Evolutionary conservation across 1,284 basidiomycete genomes (phyloP).

Genomic region (Leccinum idahoense): DNA sequence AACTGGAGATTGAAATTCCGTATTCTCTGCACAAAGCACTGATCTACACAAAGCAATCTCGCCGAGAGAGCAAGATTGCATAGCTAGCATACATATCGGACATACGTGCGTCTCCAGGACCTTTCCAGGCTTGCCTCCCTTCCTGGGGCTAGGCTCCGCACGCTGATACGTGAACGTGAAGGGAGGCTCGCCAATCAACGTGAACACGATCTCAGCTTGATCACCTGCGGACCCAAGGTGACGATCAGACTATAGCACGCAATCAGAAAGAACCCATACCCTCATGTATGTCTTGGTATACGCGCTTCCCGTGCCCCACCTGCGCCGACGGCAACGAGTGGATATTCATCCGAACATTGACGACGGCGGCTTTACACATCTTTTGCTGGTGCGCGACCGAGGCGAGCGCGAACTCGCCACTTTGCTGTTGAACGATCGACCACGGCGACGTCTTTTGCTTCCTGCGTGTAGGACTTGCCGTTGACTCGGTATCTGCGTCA

Average conservation of each 20-base stretch:
- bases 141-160: slow-evolving; percentile 60
- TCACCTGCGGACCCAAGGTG: slow-evolving; percentile 48
- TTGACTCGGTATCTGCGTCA: slow-evolving; percentile 72
- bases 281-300: slow-evolving; percentile 85
- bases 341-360: slow-evolving; percentile 73
- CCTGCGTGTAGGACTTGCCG: slow-evolving; percentile 69
- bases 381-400: slow-evolving; percentile 90
- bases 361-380: slow-evolving; percentile 77
- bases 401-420: slow-evolving; percentile 78
- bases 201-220: slow-evolving; percentile 90
- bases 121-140: slow-evolving; percentile 60
- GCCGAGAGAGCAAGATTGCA: too few species aligned
- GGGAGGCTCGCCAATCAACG: slow-evolving; percentile 84
- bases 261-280: slow-evolving; percentile 36
- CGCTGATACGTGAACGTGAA: slow-evolving; percentile 95
- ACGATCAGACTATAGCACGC: background rate
- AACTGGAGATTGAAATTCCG: too few species aligned
- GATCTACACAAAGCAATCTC: too few species aligned
- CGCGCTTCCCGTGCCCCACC: slow-evolving; percentile 79
- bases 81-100: too few species aligned
- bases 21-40: too few species aligned
- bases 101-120: slow-evolving; percentile 74
- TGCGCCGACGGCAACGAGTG: slow-evolving; percentile 84
- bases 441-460: slow-evolving; percentile 79
- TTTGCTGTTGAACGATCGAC: slow-evolving; percentile 73